These are phyloP conservation scores for Cardamine occulta DNA, from an alignment of 345 rosid genomes.

Conservation along the genomic window DNA sequence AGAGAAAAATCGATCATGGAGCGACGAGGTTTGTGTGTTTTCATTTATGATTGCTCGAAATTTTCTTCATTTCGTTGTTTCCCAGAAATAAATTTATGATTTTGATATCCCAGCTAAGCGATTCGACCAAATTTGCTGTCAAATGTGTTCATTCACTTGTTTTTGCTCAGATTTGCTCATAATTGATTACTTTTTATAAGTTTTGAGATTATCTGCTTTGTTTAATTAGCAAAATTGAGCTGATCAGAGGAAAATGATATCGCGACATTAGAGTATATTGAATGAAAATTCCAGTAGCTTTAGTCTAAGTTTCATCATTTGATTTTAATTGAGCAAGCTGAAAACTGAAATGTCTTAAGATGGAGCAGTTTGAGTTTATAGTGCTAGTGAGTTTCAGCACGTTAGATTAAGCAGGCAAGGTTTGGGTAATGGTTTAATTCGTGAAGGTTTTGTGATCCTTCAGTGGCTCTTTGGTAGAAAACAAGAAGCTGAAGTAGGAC, in stretches of 20 bases:
- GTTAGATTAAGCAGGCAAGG: constrained; percentile 6
- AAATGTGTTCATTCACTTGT: constrained; percentile 23
- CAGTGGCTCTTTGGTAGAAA: constrained; percentile 81
- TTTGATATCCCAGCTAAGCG: constrained; percentile 7
- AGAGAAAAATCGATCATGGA: constrained; percentile 85
- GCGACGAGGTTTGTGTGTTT: constrained; percentile 77
- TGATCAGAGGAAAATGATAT: not conserved
- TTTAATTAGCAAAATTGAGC: not conserved
- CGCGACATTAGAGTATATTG: not conserved
- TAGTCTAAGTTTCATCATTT: not conserved
- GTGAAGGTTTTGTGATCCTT: constrained; percentile 36
- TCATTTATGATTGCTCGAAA: constrained; percentile 17
- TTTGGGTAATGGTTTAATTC: constrained; percentile 14
- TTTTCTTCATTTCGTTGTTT: constrained; percentile 11
- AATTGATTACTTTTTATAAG: not conserved
- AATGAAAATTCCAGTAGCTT: constrained; percentile 12
- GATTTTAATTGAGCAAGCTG: constrained; percentile 12
- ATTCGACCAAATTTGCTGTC: constrained; percentile 10
- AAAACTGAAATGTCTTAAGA: constrained; percentile 6
- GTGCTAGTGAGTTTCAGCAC: constrained; percentile 1
- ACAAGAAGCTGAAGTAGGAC: constrained; percentile 69
- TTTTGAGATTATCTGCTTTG: not conserved
- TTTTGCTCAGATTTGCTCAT: not conserved
- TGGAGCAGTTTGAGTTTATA: constrained; percentile 1
- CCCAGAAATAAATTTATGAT: not conserved